phyloP scores from a whole-genome alignment of 148 eudicot genomes.

The Rhododendron ferrugineum region DNA sequence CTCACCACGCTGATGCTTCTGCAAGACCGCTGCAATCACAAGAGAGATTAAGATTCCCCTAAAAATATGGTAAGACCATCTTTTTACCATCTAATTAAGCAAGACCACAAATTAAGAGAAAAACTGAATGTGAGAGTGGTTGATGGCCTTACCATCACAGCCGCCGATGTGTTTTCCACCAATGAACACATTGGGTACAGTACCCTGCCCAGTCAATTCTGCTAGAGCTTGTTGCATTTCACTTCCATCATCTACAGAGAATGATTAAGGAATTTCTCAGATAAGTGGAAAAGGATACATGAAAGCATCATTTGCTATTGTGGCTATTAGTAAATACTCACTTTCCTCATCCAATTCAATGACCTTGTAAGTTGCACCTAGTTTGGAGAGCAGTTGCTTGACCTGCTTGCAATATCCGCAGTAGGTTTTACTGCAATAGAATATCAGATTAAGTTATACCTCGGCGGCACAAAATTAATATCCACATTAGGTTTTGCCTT shows the following conservation, averaged over 20 bases:
- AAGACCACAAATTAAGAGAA: neutral
- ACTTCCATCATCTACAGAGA: conserved; percentile 56
- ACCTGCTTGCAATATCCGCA: conserved; percentile 61
- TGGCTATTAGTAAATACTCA: conserved; percentile 24
- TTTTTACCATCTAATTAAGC: neutral
- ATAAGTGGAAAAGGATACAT: neutral
- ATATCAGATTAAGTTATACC: neutral
- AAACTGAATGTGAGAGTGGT: neutral
- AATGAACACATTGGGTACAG: conserved; percentile 83
- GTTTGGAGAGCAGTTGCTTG: conserved; percentile 54
- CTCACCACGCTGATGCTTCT: conserved; percentile 45
- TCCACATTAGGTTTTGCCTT: neutral
- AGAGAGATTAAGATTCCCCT: neutral
- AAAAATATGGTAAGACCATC: neutral
- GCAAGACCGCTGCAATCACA: conserved; percentile 42
- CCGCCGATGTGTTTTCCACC: conserved; percentile 76
- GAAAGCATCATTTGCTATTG: neutral
- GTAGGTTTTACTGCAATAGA: conserved; percentile 62
- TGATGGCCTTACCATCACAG: conserved; percentile 44
- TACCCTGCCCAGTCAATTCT: conserved; percentile 75
- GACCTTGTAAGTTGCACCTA: conserved; percentile 53
- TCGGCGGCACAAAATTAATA: neutral
- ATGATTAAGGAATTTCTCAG: neutral
- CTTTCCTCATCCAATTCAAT: conserved; percentile 66
- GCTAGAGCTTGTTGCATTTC: conserved; percentile 58